Conservation (phyloP, 1,284 basidiomycete species). For the Omphalotus olearius region DNA sequence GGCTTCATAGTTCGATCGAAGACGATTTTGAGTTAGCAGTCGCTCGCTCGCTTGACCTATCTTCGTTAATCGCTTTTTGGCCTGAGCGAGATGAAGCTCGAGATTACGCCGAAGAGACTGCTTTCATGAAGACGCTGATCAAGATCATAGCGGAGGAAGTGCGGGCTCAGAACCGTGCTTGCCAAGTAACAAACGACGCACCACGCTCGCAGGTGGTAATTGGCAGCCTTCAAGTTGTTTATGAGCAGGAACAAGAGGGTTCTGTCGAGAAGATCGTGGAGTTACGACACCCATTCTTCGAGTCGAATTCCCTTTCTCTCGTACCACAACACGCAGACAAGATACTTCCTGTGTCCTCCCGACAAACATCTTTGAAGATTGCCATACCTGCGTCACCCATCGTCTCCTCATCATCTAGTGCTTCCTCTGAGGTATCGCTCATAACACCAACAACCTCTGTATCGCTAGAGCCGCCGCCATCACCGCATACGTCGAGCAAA, state of each 20-base stretch:
- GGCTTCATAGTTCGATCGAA: slow-evolving; percentile 51
- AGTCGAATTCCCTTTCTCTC: background rate
- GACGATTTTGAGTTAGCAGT: slow-evolving; percentile 40
- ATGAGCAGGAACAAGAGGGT: slow-evolving; percentile 22
- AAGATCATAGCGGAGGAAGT: slow-evolving; percentile 62
- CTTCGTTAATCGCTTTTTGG: slow-evolving; percentile 63
- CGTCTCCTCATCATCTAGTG: slow-evolving; percentile 9
- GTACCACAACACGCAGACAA: background rate
- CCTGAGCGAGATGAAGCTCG: slow-evolving; percentile 60
- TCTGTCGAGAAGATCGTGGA: background rate
- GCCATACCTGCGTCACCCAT: slow-evolving; percentile 9
- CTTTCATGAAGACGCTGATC: slow-evolving; percentile 52
- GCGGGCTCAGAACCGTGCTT: slow-evolving; percentile 33
- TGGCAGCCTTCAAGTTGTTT: slow-evolving; percentile 39
- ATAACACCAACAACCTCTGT: background rate
- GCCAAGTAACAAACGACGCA: slow-evolving; percentile 28
- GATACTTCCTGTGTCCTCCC: background rate
- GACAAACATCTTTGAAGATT: slow-evolving; percentile 8
- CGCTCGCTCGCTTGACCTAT: slow-evolving; percentile 44
- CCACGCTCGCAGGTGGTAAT: slow-evolving; percentile 44
- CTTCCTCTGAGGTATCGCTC: slow-evolving; percentile 14
- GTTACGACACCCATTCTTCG: background rate
- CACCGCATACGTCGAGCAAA: slow-evolving; percentile 4
- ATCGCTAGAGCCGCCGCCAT: background rate
- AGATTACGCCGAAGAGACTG: slow-evolving; percentile 55